Evolutionary conservation across 1,284 basidiomycete genomes (phyloP).

Genomic region (Meira miltonrushii): DNA sequence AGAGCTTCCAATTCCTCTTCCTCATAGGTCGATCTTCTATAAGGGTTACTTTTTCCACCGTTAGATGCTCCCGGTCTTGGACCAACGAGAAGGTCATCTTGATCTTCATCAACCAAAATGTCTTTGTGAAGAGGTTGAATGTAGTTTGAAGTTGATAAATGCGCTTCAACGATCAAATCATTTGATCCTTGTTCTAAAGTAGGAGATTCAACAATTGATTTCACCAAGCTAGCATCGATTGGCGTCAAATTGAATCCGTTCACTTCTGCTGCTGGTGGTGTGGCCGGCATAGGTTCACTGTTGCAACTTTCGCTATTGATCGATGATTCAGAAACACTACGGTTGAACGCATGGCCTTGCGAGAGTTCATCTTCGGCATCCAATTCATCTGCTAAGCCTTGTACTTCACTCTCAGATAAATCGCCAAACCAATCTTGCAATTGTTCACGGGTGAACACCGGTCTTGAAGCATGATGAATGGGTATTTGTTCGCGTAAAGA

Average conservation of each 20-base stretch:
- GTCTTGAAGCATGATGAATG: not conserved
- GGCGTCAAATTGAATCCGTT: constrained; percentile 16
- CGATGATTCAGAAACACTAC: not conserved
- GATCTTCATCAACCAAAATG: constrained; percentile 4
- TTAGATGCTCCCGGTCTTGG: not conserved
- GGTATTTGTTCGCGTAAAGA: constrained; percentile 19
- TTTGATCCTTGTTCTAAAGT: not conserved
- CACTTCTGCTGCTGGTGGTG: constrained; percentile 16
- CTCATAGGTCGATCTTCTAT: constrained; percentile 34
- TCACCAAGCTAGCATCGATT: constrained; percentile 12
- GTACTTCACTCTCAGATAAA: constrained; percentile 25
- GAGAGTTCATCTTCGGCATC: constrained; percentile 20
- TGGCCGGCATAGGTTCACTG: constrained; percentile 9
- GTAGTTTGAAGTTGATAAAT: not conserved
- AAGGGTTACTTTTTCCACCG: constrained; percentile 16
- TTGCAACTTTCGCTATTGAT: too few species aligned
- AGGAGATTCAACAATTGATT: not conserved
- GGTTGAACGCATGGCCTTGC: not conserved
- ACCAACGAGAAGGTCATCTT: constrained; percentile 8
- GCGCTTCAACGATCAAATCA: constrained; percentile 22
- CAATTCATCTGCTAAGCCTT: constrained; percentile 29
- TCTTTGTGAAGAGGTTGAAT: constrained; percentile 13
- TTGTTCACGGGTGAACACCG: constrained; percentile 17
- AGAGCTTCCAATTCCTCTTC: constrained; percentile 29
- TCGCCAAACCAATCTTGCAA: constrained; percentile 22